Evolutionary conservation across 2,329 filamentous ascomycete genomes (phyloP), one percentile per base, ranked within the genome.

Genomic region (Calonectria multiphialidica): DNA sequence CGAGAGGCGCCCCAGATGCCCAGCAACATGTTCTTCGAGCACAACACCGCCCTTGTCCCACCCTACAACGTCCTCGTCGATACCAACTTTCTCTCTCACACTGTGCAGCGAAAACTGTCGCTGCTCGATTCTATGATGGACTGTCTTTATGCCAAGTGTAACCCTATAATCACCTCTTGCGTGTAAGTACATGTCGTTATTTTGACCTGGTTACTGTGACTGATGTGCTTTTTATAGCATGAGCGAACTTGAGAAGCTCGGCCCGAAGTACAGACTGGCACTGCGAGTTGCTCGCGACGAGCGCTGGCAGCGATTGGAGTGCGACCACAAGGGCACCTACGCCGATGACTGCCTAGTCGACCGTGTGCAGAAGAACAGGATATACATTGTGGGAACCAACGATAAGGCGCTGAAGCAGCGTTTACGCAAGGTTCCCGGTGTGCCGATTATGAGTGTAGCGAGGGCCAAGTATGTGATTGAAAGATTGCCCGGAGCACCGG

Each of bases 381-480:
- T 95, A 77, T 95, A 95, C 82, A 93, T 95, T 79, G 93, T 95
- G 57, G 94, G 92, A 33, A 95, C 91, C 53, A 93, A 93, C 80
- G 93, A 94, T 88, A 90, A 94, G 77, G 94, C 95, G 77, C 85
- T 97, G 72, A 97, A 97, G 86, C 89, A 95, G 81, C 88, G 96
- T 70, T 89, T 98, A 79, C 89, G 96, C 74, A 98, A 98, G 86
- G 83, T 88, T 50, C 84, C 85, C 47, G 88, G 89, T 83, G 92
- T 94, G 70, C 93, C 93, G 30, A 91, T 94, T 78, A 89, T 98
- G 88, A 95, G 92, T 80, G 95, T 97, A 33, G 94, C 93, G 7
- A 90, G 94, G 80, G 95, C 94, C 55, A 98, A 98, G 84, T 98
- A 98, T 84, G 93, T 96, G 59, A 97, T 99, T 80, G 97, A 98